Evolutionary conservation across 768 basidiomycete species (phyloP).

Genomic region (Amanita brunnescens): DNA sequence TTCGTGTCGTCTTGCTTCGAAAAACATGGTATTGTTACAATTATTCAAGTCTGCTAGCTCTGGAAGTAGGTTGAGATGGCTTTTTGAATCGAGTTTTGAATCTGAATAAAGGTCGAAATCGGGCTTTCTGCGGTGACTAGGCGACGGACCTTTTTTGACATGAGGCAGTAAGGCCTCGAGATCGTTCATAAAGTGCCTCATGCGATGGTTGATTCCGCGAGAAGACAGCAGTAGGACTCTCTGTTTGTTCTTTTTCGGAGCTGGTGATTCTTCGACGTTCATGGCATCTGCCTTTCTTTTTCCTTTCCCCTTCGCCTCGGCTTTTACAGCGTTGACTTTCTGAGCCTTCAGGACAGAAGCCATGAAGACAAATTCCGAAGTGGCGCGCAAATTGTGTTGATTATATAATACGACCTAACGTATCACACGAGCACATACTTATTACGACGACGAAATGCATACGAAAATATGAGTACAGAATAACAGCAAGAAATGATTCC

Average conservation of each 20-base stretch:
- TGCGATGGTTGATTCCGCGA: conserved; percentile 89
- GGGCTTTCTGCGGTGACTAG: neutral
- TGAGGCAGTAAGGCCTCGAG: conserved; percentile 86
- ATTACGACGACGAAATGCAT: conserved; percentile 7
- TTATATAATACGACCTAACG: neutral
- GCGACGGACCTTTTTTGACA: conserved; percentile 80
- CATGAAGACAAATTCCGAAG: conserved; percentile 23
- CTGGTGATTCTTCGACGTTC: conserved; percentile 38
- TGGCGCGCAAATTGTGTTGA: neutral
- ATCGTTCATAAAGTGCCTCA: conserved; percentile 97
- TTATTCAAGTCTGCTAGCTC: conserved; percentile 96
- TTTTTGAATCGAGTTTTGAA: conserved; percentile 95
- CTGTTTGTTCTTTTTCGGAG: conserved; percentile 84
- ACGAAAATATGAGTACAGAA: conserved; percentile 18
- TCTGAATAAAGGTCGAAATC: conserved; percentile 38
- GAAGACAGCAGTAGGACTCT: conserved; percentile 89
- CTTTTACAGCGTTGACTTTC: conserved; percentile 44
- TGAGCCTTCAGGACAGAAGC: conserved; percentile 57
- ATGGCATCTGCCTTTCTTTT: conserved; percentile 56
- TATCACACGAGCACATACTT: conserved; percentile 3
- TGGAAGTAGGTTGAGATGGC: conserved; percentile 83
- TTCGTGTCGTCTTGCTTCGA: conserved; percentile 92
- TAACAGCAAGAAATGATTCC: conserved; percentile 12
- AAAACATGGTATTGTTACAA: conserved; percentile 96
- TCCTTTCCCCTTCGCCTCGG: conserved; percentile 50